phyloP scores from a whole-genome alignment of 2,329 filamentous ascomycete species.

The Verticillium albo-atrum region DNA sequence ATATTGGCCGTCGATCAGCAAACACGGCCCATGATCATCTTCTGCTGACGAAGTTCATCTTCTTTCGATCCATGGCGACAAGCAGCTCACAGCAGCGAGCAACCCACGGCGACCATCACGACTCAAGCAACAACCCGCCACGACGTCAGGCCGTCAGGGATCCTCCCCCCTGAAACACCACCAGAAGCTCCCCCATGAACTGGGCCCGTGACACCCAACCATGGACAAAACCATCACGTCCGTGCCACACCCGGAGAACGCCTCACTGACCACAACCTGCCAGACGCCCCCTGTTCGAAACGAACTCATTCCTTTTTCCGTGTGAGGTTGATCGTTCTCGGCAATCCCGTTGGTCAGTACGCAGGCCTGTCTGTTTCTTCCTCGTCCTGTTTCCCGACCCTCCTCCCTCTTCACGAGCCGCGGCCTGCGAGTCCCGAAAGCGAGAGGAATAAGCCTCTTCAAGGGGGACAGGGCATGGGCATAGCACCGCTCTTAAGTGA shows the following conservation, averaged over 20 bases:
- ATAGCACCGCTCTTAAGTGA: neutral
- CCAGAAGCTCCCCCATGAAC: neutral
- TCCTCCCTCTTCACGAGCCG: neutral
- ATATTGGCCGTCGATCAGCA: too few species aligned
- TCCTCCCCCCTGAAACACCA: neutral
- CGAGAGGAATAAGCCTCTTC: neutral
- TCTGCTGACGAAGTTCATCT: too few species aligned
- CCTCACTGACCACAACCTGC: neutral
- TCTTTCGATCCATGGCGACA: too few species aligned
- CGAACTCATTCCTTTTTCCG: constrained; percentile 1
- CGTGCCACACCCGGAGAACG: neutral
- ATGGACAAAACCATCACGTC: neutral
- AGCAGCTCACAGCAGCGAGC: too few species aligned
- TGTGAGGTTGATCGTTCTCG: neutral
- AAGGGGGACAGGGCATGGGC: neutral
- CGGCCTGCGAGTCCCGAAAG: too few species aligned
- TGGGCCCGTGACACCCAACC: neutral
- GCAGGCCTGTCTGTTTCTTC: neutral
- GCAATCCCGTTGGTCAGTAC: neutral
- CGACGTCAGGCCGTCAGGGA: neutral
- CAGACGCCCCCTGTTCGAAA: neutral
- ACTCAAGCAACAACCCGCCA: too few species aligned
- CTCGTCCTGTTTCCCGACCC: neutral
- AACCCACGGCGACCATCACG: too few species aligned
- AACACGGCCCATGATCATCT: too few species aligned